Percentiles rank a stretch among this genome's conserved stretches.
Conservation (phyloP, 441 rosid species). For the Erodium moschatum region DNA sequence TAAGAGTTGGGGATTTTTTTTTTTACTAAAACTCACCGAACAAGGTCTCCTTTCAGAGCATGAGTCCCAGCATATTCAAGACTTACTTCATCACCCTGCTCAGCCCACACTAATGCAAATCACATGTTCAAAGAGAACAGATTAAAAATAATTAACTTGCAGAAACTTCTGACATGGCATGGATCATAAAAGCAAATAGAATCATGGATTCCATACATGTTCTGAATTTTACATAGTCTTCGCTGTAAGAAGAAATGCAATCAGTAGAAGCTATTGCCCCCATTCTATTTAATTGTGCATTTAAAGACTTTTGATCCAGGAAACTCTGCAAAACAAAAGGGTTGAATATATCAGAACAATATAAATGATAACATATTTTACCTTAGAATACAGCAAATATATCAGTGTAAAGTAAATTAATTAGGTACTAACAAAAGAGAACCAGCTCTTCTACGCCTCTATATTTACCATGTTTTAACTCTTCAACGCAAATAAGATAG, state of each 20-base stretch:
- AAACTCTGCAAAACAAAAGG: slow-evolving; percentile 47
- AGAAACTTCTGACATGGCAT: slow-evolving; percentile 16
- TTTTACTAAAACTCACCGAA: slow-evolving; percentile 42
- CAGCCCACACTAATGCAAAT: slow-evolving; percentile 74
- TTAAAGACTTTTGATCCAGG: slow-evolving; percentile 66
- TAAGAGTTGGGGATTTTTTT: background rate
- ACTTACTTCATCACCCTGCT: slow-evolving; percentile 96
- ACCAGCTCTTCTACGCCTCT: background rate
- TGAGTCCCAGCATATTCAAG: slow-evolving; percentile 87
- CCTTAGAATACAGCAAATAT: slow-evolving; percentile 4
- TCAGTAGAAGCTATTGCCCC: slow-evolving; percentile 49
- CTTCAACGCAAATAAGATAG: background rate
- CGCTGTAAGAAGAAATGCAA: slow-evolving; percentile 51
- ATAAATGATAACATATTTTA: slow-evolving; percentile 8
- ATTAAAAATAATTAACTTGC: background rate
- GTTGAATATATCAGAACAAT: slow-evolving; percentile 9
- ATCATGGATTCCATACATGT: slow-evolving; percentile 39
- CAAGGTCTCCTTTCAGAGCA: slow-evolving; percentile 92
- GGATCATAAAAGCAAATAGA: slow-evolving; percentile 10
- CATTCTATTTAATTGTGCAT: slow-evolving; percentile 58
- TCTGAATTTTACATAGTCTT: slow-evolving; percentile 62
- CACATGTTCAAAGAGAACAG: slow-evolving; percentile 16
- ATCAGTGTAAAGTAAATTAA: slow-evolving; percentile 8
- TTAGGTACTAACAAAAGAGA: background rate
- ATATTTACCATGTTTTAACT: background rate